Percentiles rank a stretch among this genome's conserved stretches.
Conservation (phyloP, 2,329 filamentous ascomycete genomes). For the Trematosphaeria pertusa region DNA sequence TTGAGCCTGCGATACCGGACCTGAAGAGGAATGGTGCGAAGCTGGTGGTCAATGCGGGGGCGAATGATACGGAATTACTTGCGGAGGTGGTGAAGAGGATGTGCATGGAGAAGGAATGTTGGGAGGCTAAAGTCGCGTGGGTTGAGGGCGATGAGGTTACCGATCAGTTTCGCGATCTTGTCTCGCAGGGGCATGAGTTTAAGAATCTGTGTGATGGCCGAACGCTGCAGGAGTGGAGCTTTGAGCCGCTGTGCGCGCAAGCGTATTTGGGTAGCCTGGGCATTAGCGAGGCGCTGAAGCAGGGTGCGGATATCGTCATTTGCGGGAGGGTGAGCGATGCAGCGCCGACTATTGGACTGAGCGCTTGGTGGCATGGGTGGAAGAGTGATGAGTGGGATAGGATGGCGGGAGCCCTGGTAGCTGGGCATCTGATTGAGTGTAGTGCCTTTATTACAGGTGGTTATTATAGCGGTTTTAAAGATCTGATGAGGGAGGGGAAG, state of each 20-base stretch:
- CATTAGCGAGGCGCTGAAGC: conserved; percentile 15
- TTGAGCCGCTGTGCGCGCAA: conserved; percentile 48
- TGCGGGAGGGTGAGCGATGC: conserved; percentile 26
- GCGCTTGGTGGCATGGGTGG: conserved; percentile 63
- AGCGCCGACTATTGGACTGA: conserved; percentile 51
- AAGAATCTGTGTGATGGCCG: conserved; percentile 12
- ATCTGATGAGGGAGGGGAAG: conserved; percentile 36
- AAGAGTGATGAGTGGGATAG: conserved; percentile 52
- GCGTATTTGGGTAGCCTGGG: conserved; percentile 57
- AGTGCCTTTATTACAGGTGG: conserved; percentile 59
- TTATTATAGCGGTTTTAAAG: conserved; percentile 58
- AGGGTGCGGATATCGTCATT: conserved; percentile 25
- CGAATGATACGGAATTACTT: conserved; percentile 46
- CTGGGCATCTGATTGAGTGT: conserved; percentile 64
- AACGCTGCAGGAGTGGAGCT: conserved; percentile 19
- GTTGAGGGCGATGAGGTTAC: conserved; percentile 53
- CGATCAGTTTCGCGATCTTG: conserved; percentile 41
- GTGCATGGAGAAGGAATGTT: conserved; percentile 35
- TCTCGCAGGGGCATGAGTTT: conserved; percentile 29
- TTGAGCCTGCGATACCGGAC: conserved; percentile 14
- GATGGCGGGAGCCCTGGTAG: conserved; percentile 58
- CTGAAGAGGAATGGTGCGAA: conserved; percentile 38
- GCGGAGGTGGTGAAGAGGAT: conserved; percentile 28
- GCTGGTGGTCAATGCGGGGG: conserved; percentile 52
- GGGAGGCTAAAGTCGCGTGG: conserved; percentile 48